A percentile compares a stretch with the other conserved stretches of the same genome.
These are phyloP conservation scores for Suillus fuscotomentosus DNA, from an alignment of 768 basidiomycete species.

Conservation along the genomic window DNA sequence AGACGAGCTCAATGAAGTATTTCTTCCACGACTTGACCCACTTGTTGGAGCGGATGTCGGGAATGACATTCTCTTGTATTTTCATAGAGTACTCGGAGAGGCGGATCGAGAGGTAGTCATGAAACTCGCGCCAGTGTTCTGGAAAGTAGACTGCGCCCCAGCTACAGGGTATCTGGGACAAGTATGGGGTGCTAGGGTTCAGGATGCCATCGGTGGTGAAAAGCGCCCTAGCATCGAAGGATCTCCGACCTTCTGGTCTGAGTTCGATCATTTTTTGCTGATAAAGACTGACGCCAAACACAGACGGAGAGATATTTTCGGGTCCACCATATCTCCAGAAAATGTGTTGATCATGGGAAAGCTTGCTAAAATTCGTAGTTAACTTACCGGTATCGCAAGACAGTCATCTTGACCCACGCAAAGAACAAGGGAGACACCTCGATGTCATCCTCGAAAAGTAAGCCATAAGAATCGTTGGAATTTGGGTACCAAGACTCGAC, in stretches of 20 bases:
- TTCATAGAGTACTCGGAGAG: constrained; percentile 45
- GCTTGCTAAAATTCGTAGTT: background rate
- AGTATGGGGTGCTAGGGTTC: constrained; percentile 62
- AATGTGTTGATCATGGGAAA: constrained; percentile 1
- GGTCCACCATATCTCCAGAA: constrained; percentile 52
- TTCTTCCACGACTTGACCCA: constrained; percentile 89
- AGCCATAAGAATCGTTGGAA: constrained; percentile 68
- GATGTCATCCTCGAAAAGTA: constrained; percentile 84
- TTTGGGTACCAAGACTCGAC: constrained; percentile 90
- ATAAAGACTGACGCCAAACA: constrained; percentile 85
- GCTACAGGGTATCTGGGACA: constrained; percentile 86
- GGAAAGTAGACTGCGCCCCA: constrained; percentile 94
- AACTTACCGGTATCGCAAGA: constrained; percentile 70
- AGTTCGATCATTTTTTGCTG: constrained; percentile 84
- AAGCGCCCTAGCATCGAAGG: constrained; percentile 63
- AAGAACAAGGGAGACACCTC: constrained; percentile 85
- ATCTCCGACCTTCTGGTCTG: constrained; percentile 59
- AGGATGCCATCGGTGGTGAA: constrained; percentile 46
- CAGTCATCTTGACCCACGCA: constrained; percentile 80
- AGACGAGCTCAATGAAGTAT: constrained; percentile 84
- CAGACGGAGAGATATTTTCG: constrained; percentile 37
- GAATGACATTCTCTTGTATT: constrained; percentile 54
- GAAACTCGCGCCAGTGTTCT: constrained; percentile 85
- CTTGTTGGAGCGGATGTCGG: constrained; percentile 72
- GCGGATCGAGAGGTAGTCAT: constrained; percentile 69